Evolutionary conservation across 1,139 yeast species (phyloP), one percentile per base, ranked within the genome.

Genomic region (Lodderomyces beijingensis): DNA sequence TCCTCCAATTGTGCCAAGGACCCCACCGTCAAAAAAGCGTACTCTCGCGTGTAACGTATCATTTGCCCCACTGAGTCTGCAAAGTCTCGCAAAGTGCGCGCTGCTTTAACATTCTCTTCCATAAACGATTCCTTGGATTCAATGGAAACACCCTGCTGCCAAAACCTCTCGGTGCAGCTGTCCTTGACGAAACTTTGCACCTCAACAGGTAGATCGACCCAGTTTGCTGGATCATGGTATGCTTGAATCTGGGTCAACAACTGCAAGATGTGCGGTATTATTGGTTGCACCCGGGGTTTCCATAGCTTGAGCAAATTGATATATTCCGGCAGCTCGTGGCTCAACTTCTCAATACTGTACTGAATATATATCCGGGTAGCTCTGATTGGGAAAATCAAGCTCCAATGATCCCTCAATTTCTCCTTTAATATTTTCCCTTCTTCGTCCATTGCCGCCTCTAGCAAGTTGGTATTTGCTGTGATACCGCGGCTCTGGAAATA

Each of bases 31-130:
- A 89, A 62, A 50, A 88, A 85, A 4, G 96, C 95, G 55, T 93
- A 93, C 57, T 93, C 98, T 47, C 98, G 75, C 0, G 98, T 91
- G 53, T 93, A 91, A 49, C 98, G 72, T 13, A 93, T 81, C 48
- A 88, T 84, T 55, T 91, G 97, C 11, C 98, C 98, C n/a, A 91
- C 95, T 4, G 95, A 84, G 55, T 93, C 98, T 1, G 98, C 97
- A 65, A 93, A 91, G 59, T 93, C 98, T 44, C 97, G 71, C 38
- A 91, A 62, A 0, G 97, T 88, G 43, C 84, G 84, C 62, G 94
- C 87, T 0, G 98, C 97, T 49, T 83, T 86, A 37, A 88, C 95
- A 48, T 81, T 88, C 50, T 93, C 97, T 53, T 87, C 96, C 40
- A 91, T 82, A 49, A 93, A 93, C 27, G 94, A 89, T 52, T 93